phyloP scores from a whole-genome alignment of 768 basidiomycete genomes.

The Lactarius psammicola region DNA sequence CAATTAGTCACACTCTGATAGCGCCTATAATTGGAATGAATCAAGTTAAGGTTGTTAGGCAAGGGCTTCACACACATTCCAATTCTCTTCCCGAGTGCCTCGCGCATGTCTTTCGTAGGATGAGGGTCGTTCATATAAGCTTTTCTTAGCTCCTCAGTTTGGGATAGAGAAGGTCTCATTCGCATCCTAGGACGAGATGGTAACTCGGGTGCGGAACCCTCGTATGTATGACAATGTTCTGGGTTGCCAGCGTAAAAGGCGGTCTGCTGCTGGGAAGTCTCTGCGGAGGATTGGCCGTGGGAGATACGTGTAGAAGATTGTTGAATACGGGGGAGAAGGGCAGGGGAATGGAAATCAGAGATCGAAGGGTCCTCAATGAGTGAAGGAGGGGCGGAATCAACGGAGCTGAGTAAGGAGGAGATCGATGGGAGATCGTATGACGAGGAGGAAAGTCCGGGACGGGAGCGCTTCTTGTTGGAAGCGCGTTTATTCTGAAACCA shows the following conservation, averaged over 20 bases:
- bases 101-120: conserved; percentile 65
- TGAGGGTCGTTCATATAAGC: conserved; percentile 64
- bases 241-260: conserved; percentile 47
- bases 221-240: conserved; percentile 52
- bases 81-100: conserved; percentile 62
- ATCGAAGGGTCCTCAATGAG: conserved; percentile 46
- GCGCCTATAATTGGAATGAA: conserved; percentile 49
- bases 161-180: conserved; percentile 59
- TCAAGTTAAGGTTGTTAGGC: conserved; percentile 9
- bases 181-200: conserved; percentile 58
- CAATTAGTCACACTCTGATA: conserved; percentile 80
- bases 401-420: conserved; percentile 37
- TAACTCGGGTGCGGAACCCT: conserved; percentile 40
- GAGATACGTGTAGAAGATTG: conserved; percentile 35
- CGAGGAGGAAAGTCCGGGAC: conserved; percentile 32
- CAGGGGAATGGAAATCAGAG: conserved; percentile 42
- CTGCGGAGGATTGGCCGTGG: conserved; percentile 32
- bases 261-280: conserved; percentile 36
- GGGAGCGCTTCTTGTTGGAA: conserved; percentile 68
- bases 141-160: conserved; percentile 67
- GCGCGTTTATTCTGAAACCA: conserved; percentile 89
- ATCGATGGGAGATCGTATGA: conserved; percentile 35
- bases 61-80: conserved; percentile 60
- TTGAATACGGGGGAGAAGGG: conserved; percentile 27
- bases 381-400: conserved; percentile 42